These are phyloP conservation scores for Nectriaceae sp. DNA, from an alignment of 2,329 filamentous ascomycete species.

Conservation along the genomic window DNA sequence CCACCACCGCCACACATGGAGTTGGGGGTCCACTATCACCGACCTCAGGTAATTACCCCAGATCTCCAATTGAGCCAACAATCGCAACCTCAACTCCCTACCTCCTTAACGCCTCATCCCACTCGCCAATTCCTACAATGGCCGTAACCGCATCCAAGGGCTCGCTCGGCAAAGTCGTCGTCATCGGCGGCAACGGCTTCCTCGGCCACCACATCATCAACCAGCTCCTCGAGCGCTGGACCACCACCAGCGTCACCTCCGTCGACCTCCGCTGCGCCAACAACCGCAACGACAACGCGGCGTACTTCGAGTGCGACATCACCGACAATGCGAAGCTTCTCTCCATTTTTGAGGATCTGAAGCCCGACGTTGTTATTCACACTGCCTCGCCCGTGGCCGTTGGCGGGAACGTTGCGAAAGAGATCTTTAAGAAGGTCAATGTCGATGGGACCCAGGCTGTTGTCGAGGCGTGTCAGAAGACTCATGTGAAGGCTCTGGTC, in stretches of 20 bases:
- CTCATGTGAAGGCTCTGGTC: slow-evolving; percentile 78
- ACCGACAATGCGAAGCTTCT: slow-evolving; percentile 64
- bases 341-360: slow-evolving; percentile 63
- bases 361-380: slow-evolving; percentile 86
- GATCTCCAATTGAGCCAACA: neutral
- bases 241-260: slow-evolving; percentile 61
- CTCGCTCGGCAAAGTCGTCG: slow-evolving; percentile 68
- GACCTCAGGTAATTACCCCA: too few relatives aligned
- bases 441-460: slow-evolving; percentile 82
- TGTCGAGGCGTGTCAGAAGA: slow-evolving; percentile 69
- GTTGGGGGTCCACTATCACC: too few relatives aligned
- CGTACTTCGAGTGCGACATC: slow-evolving; percentile 78
- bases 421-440: slow-evolving; percentile 79
- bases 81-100: slow-evolving; percentile 4
- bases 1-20: too few relatives aligned
- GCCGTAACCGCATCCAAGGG: slow-evolving; percentile 29
- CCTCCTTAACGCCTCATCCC: slow-evolving; percentile 1
- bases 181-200: slow-evolving; percentile 84
- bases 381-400: slow-evolving; percentile 73
- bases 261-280: slow-evolving; percentile 71
- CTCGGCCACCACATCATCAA: slow-evolving; percentile 81
- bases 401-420: slow-evolving; percentile 56
- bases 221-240: slow-evolving; percentile 61
- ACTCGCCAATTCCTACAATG: slow-evolving; percentile 15
- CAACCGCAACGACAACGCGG: slow-evolving; percentile 62